Conservation (phyloP, 2,329 filamentous ascomycete genomes). For the Pseudocercospora pini-densiflorae region DNA sequence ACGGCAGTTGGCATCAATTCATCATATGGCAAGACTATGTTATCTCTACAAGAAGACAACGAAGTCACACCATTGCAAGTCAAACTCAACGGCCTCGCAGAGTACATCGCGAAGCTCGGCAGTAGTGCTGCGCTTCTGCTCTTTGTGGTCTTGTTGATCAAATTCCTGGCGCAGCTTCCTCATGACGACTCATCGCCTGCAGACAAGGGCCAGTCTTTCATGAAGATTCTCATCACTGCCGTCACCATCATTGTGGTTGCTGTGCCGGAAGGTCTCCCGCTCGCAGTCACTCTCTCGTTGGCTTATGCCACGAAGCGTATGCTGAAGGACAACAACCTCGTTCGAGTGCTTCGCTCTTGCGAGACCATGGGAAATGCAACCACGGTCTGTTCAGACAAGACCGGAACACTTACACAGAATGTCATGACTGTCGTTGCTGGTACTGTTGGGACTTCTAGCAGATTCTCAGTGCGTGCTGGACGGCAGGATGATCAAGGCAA, state of each 20-base stretch:
- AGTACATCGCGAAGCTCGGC: constrained; percentile 78
- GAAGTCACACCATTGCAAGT: constrained; percentile 79
- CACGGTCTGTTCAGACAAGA: constrained; percentile 81
- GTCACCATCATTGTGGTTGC: constrained; percentile 72
- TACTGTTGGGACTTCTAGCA: constrained; percentile 63
- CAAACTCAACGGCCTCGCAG: constrained; percentile 76
- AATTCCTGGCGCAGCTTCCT: constrained; percentile 75
- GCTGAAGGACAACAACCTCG: constrained; percentile 71
- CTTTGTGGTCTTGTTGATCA: constrained; percentile 84
- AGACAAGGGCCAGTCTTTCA: constrained; percentile 74
- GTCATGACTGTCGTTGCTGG: constrained; percentile 78
- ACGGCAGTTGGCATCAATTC: constrained; percentile 76
- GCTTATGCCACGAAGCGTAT: constrained; percentile 71
- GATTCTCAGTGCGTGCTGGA: constrained; percentile 54
- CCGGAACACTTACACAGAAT: constrained; percentile 74
- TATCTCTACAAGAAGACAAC: constrained; percentile 76
- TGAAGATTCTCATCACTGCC: constrained; percentile 66
- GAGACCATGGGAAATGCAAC: constrained; percentile 75
- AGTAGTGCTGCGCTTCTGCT: constrained; percentile 77
- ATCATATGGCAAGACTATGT: constrained; percentile 76
- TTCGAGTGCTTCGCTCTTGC: constrained; percentile 69
- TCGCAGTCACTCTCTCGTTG: constrained; percentile 70
- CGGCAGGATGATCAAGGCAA: constrained; percentile 30
- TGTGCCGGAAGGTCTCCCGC: constrained; percentile 67
- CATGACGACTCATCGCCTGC: constrained; percentile 61